Conservation (phyloP, 2,329 filamentous ascomycete species). For the Fusarium dlaminii region DNA sequence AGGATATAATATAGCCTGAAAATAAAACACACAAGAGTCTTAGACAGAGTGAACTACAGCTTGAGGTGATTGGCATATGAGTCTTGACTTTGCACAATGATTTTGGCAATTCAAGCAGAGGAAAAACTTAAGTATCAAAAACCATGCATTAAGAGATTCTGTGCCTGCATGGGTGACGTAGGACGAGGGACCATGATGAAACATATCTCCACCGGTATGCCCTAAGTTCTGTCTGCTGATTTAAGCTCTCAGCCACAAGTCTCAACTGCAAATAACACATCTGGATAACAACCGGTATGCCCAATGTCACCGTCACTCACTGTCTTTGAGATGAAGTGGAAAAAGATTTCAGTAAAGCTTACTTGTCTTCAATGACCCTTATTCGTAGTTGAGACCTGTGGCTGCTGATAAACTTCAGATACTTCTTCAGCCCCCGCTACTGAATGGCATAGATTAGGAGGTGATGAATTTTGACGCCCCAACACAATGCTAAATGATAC, state of each 20-base stretch:
- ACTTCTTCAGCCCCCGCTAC: not conserved
- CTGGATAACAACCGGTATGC: rapidly evolving
- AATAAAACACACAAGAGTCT: not conserved
- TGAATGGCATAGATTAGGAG: not conserved
- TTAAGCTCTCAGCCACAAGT: too few relatives aligned
- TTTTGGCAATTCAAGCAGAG: not conserved
- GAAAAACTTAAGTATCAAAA: too few relatives aligned
- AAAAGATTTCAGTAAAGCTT: not conserved
- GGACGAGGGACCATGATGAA: not conserved
- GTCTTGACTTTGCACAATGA: not conserved
- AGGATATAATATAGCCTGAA: not conserved
- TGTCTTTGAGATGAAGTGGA: too few relatives aligned
- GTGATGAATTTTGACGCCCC: not conserved
- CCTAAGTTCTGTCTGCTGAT: too few relatives aligned
- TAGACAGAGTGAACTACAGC: too few relatives aligned
- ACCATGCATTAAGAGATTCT: not conserved
- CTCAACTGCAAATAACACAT: too few relatives aligned
- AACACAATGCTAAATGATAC: not conserved
- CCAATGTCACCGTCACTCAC: not conserved
- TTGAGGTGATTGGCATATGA: not conserved
- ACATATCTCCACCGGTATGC: not conserved
- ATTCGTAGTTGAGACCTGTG: too few relatives aligned
- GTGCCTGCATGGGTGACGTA: not conserved
- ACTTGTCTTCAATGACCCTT: rapidly evolving
- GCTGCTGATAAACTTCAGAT: not conserved